Base-by-base conservation (phyloP, 2,329 filamentous ascomycete species). In the Ophiosphaerella korrae region DNA sequence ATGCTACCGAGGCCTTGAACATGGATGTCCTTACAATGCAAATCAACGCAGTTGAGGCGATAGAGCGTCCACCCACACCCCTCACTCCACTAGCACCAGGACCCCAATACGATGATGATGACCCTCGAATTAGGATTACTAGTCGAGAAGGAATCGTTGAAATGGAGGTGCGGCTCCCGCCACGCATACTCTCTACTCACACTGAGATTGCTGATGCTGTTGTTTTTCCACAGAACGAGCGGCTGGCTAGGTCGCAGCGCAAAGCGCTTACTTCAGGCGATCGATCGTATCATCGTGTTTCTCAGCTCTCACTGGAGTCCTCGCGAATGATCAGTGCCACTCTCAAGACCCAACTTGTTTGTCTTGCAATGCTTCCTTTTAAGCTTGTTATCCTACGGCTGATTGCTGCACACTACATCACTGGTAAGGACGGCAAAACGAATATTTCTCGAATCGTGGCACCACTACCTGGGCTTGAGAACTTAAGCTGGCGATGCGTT, bases 51-150 rank as follows among this genome's bases (percentile, higher is more conserved):
- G 39, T 52, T 18, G 50, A 58, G 21, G 60, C 58, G 12, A 32
- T 54, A 23, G 43, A 54, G 37, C 66, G 57, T 29, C 59, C 59
- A 13, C 56, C 55, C 7, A 64, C 63, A 5, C 66, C 65, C 13
- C 53, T 58, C 31, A 70, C 67, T 21, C 63, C 64, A 29, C 66
- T 63, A 9, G 55, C 44, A 13, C 64, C 58, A 24, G 68, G 63
- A 34, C 56, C 21, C 6, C 45, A 38, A n/a, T 37, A 66, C 16
- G 60, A 68, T 16, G 64, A 67, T 32, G 63, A 67, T 34, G 69
- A 74, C 37, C 71, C 72, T 7, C 62, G 68, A 26, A 73, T 74
- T 21, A 63, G 72, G n/a, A 74, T 74, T 26, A 73, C 70, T 6
- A 70, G 64, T n/a, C 57, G 72, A 23, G 70, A 71, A 45, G 68